These are phyloP conservation scores for Nissolia schottii DNA, from an alignment of 306 rosid genomes.

Conservation along the genomic window DNA sequence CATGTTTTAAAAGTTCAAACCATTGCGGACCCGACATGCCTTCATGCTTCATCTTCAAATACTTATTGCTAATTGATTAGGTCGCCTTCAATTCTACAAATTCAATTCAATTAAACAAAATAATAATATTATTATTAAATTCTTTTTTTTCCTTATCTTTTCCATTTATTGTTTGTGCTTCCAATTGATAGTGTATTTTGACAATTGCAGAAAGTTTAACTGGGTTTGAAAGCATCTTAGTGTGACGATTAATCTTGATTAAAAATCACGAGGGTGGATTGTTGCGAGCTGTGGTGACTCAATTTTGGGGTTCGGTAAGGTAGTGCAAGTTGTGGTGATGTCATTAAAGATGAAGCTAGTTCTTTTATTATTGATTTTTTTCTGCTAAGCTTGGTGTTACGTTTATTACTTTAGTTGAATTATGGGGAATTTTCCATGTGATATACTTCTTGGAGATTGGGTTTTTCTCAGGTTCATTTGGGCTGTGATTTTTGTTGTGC, in stretches of 20 bases:
- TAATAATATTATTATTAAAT: background rate
- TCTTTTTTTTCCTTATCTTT: background rate
- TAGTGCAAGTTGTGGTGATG: too few relatives aligned
- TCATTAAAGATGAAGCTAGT: too few relatives aligned
- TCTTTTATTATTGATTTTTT: too few relatives aligned
- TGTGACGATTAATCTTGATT: constrained; percentile 9
- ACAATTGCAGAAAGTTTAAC: background rate
- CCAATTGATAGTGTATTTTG: background rate
- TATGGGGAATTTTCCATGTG: too few relatives aligned
- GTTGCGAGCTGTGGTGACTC: too few relatives aligned
- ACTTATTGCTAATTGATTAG: background rate
- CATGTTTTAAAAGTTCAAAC: background rate
- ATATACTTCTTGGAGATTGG: too few relatives aligned
- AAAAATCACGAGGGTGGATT: constrained; percentile 33
- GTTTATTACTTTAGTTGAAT: too few relatives aligned
- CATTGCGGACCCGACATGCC: background rate
- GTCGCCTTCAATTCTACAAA: background rate
- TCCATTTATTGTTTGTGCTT: background rate
- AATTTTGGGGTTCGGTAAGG: too few relatives aligned
- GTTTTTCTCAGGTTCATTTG: too few relatives aligned
- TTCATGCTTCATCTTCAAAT: constrained; percentile 12
- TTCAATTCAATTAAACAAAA: background rate
- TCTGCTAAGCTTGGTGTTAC: too few relatives aligned
- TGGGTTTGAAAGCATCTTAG: constrained; percentile 1
- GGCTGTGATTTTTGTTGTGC: too few relatives aligned